phyloP scores from a whole-genome alignment of 2,329 filamentous ascomycete species.

The Fusarium albidum region DNA sequence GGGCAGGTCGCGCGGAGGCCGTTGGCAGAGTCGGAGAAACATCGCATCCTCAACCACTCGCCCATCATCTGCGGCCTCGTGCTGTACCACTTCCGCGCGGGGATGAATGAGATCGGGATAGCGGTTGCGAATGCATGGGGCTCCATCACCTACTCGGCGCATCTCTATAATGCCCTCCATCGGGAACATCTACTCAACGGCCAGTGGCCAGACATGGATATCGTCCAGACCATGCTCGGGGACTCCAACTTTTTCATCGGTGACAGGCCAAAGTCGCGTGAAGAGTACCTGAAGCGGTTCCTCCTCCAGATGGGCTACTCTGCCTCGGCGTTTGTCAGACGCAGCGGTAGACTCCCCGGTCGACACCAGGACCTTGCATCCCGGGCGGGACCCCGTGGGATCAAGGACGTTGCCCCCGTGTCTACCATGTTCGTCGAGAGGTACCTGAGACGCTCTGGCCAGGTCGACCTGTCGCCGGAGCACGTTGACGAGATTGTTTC shows the following conservation, averaged over 20 bases:
- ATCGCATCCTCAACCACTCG: conserved; percentile 46
- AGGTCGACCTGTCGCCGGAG: conserved; percentile 43
- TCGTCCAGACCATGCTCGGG: conserved; percentile 41
- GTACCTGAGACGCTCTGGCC: conserved; percentile 9
- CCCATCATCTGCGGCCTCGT: conserved; percentile 50
- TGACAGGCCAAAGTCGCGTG: conserved; percentile 38
- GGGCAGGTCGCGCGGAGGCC: not conserved
- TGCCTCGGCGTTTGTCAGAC: conserved; percentile 15
- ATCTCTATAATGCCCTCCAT: conserved; percentile 43
- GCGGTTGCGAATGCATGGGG: not conserved
- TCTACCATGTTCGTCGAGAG: conserved; percentile 46
- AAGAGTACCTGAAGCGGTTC: conserved; percentile 49
- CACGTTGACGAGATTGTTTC: conserved; percentile 47
- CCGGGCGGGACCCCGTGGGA: conserved; percentile 38
- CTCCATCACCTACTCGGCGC: not conserved
- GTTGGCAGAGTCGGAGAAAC: not conserved
- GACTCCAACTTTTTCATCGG: conserved; percentile 47
- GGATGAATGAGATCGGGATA: conserved; percentile 44
- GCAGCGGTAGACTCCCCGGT: not conserved
- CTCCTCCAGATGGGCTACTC: conserved; percentile 49
- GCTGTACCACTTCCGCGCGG: conserved; percentile 43
- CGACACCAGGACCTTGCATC: too few relatives aligned
- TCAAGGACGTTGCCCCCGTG: conserved; percentile 44
- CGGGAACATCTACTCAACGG: conserved; percentile 39
- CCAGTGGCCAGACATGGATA: conserved; percentile 53